Evolutionary conservation across 805 yeast genomes (phyloP), one percentile per base, ranked within the genome.

Genomic region (Spathaspora gorwiae): DNA sequence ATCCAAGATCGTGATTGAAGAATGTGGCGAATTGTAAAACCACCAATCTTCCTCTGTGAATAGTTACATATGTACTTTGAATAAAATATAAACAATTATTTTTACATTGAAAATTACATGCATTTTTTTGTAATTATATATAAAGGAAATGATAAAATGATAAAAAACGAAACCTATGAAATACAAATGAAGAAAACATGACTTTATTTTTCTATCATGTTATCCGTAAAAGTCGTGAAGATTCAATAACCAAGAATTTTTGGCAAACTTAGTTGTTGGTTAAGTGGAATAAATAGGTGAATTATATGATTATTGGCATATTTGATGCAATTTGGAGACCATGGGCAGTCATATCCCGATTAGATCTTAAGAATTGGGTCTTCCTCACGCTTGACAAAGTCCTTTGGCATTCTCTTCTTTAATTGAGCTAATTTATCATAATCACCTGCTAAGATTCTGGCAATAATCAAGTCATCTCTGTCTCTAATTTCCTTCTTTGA

Each of bases 361-460:
- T 63, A 70, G 52, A 69, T 61, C 53, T 64, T 65, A 47, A 69
- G 56, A 42, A 57, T 53, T 29, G 64, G 65, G 52, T 69, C 59
- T 42, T 52, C 48, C 46, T 61, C 68, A 13, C 59, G 64, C 58
- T 64, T 61, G 44, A 65, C 50, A 54, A 70, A 64, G 53, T 65
- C 72, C 30, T 51, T 54, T 34, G 75, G 72, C 50, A 64, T 51
- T 51, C 76, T 78, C 57, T 72, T 70, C 69, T 78, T 80, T 58
- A 82, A 70, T 44, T 77, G 78, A 27, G 80, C 75, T 57, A 82
- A 70, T 57, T 73, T 81, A 66, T 87, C 95, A 67, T 88, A 87
- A 61, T 88, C 94, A 48, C 95, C 95, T 47, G 83, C 78, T 59
- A 87, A 74, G 54, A 87, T 85, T 62, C 94, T 77, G 54, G 89